Percentiles rank a stretch among this genome's conserved stretches.
Evolutionary conservation across 1,284 basidiomycete genomes (phyloP).

Genomic region (Amylostereum areolatum): DNA sequence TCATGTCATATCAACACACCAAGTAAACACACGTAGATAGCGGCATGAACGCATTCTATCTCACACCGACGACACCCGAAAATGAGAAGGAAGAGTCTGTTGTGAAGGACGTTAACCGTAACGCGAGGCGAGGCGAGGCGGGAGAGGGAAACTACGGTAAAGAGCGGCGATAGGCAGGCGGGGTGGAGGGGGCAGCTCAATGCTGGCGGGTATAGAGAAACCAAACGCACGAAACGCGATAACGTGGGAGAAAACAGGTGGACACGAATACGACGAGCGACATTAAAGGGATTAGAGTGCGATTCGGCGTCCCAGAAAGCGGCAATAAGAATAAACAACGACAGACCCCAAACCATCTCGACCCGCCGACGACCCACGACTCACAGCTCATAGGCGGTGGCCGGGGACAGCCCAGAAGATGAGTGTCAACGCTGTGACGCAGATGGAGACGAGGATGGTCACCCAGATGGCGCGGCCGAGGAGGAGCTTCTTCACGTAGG

Average conservation of each 20-base stretch:
- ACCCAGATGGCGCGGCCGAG: conserved; percentile 87
- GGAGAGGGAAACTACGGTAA: neutral
- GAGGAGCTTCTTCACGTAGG: conserved; percentile 87
- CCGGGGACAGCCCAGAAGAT: conserved; percentile 92
- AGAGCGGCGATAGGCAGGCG: neutral
- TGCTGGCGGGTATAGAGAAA: neutral
- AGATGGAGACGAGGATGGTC: conserved; percentile 58
- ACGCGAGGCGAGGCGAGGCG: neutral
- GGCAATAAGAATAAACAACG: neutral
- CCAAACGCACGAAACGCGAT: neutral
- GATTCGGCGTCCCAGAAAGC: neutral
- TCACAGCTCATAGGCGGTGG: conserved; percentile 60
- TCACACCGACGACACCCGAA: too few relatives aligned
- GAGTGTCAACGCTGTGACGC: conserved; percentile 74
- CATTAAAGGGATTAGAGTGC: neutral
- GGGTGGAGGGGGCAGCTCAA: neutral
- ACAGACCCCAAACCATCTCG: too few relatives aligned
- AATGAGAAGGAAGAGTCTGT: too few relatives aligned
- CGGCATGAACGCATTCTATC: too few relatives aligned
- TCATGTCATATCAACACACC: too few relatives aligned
- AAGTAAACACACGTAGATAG: too few relatives aligned
- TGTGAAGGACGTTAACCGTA: neutral
- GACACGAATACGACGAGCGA: neutral
- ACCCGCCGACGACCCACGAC: neutral
- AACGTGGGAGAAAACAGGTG: neutral